A percentile compares a stretch with the other conserved stretches of the same genome.
Evolutionary conservation across 139 green algal species (phyloP).

Genomic region (Coelastrella sp.): DNA sequence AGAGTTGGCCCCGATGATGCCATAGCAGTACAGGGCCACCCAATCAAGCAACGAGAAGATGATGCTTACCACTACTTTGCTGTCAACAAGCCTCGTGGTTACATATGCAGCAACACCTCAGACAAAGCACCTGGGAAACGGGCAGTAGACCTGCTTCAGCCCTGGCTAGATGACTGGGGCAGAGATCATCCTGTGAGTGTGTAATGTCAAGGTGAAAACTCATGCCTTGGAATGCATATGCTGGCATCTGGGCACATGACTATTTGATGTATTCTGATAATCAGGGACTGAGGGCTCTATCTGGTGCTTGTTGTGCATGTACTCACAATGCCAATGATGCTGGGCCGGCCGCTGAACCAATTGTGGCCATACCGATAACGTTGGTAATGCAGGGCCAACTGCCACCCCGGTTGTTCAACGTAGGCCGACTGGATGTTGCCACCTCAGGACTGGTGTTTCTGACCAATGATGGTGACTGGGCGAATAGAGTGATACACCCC

Average conservation of each 20-base stretch:
- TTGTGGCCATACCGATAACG: too few relatives aligned
- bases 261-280: too few relatives aligned
- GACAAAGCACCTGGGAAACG: slow-evolving; percentile 53
- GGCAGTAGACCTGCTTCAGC: slow-evolving; percentile 78
- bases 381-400: slow-evolving; percentile 44
- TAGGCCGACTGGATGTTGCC: slow-evolving; percentile 92
- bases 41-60: not conserved
- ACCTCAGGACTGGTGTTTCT: slow-evolving; percentile 93
- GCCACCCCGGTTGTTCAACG: slow-evolving; percentile 92
- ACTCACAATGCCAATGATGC: too few relatives aligned
- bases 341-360: too few relatives aligned
- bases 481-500: slow-evolving; percentile 72
- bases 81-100: slow-evolving; percentile 84
- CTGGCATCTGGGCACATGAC: too few relatives aligned
- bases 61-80: slow-evolving; percentile 73
- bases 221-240: too few relatives aligned
- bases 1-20: not conserved
- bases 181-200: slow-evolving; percentile 42
- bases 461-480: slow-evolving; percentile 96
- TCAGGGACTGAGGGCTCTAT: too few relatives aligned
- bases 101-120: slow-evolving; percentile 75
- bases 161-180: slow-evolving; percentile 68
- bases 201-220: too few relatives aligned
- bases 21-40: not conserved
- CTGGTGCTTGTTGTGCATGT: too few relatives aligned